A percentile compares a stretch with the other conserved stretches of the same genome.
phyloP scores from a whole-genome alignment of 345 rosid species.

The Brassica cretica region DNA sequence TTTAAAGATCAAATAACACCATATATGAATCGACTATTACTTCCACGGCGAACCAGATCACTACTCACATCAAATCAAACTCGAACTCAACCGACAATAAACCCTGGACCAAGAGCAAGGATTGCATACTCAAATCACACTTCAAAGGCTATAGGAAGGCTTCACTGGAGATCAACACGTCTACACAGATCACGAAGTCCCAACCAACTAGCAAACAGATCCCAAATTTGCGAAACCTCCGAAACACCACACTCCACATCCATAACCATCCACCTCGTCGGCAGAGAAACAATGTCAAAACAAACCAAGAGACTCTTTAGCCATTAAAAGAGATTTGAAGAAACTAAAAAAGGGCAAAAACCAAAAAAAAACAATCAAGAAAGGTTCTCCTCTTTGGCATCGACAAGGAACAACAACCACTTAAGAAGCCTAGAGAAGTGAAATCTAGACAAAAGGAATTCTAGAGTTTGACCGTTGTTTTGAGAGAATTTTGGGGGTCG shows the following conservation, averaged over 20 bases:
- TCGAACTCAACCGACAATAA: no score
- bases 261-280: not conserved
- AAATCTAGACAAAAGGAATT: not conserved
- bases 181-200: no score
- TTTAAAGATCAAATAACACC: no score
- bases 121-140: no score
- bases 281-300: not conserved
- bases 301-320: not conserved
- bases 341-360: no score
- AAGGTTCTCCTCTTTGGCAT: not conserved
- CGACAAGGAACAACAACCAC: not conserved
- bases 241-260: not conserved
- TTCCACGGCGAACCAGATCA: no score
- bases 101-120: no score
- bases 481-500: not conserved
- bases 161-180: no score
- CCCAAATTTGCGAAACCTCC: not conserved
- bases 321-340: not conserved
- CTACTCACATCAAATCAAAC: no score
- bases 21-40: no score
- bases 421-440: not conserved
- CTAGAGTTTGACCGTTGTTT: not conserved
- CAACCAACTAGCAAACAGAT: not conserved
- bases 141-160: no score
- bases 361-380: not conserved